A percentile compares a stretch with the other conserved stretches of the same genome.
Evolutionary conservation across 129 eudicot genomes (phyloP).

Genomic region (Chrysanthemum makinoi): DNA sequence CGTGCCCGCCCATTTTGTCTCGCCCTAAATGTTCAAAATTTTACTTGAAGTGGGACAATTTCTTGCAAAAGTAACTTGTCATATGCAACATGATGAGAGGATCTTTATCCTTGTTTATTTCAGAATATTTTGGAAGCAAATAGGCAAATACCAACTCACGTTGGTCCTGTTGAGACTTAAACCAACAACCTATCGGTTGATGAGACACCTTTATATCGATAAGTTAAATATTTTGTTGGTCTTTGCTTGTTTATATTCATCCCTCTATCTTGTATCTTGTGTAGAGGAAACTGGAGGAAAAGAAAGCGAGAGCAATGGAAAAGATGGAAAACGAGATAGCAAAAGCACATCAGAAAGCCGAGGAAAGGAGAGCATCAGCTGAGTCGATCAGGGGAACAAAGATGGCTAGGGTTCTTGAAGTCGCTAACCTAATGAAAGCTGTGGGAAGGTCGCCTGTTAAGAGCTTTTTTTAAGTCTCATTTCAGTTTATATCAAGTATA

Average conservation of each 20-base stretch:
- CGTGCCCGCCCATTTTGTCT: too few relatives aligned
- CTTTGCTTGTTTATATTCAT: not conserved
- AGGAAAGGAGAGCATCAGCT: conserved; percentile 74
- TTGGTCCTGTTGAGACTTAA: too few relatives aligned
- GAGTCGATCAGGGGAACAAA: conserved; percentile 77
- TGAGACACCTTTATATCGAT: too few relatives aligned
- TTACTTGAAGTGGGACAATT: too few relatives aligned
- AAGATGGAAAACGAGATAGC: conserved; percentile 88
- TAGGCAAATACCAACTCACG: too few relatives aligned
- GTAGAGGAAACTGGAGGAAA: conserved; percentile 86
- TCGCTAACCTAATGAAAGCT: conserved; percentile 71
- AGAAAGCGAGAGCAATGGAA: conserved; percentile 74
- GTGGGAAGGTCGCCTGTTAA: conserved; percentile 74
- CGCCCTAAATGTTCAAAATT: too few relatives aligned
- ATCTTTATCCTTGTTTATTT: too few relatives aligned
- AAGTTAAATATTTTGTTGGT: not conserved
- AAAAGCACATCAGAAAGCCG: conserved; percentile 83
- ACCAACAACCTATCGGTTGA: too few relatives aligned
- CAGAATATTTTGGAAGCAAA: too few relatives aligned
- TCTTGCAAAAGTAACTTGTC: too few relatives aligned
- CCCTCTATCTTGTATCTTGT: not conserved
- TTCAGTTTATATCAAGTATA: not conserved
- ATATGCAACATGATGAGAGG: too few relatives aligned
- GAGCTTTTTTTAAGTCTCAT: conserved; percentile 42
- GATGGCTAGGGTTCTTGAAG: conserved; percentile 65